Evolutionary conservation across 2,329 filamentous ascomycete species (phyloP).

Genomic region (Aspergillus costaricaensis): DNA sequence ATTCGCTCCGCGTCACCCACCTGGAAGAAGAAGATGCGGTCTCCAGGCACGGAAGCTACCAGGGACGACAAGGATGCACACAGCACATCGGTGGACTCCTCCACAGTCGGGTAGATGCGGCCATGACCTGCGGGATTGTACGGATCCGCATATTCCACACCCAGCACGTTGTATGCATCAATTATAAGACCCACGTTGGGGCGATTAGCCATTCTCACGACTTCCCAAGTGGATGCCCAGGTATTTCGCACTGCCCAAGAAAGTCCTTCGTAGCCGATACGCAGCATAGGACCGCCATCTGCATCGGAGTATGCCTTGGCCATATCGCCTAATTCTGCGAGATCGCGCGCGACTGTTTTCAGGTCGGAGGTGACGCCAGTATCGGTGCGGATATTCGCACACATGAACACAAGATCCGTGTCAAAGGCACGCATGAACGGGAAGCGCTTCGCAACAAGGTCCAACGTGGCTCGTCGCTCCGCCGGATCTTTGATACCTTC

Average conservation of each 20-base stretch:
- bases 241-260: conserved; percentile 38
- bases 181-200: conserved; percentile 36
- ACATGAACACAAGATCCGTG: conserved; percentile 40
- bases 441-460: conserved; percentile 35
- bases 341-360: conserved; percentile 32
- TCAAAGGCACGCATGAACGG: conserved; percentile 40
- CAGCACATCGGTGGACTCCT: conserved; percentile 31
- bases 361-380: conserved; percentile 34
- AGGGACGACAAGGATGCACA: conserved; percentile 28
- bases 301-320: conserved; percentile 28
- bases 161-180: conserved; percentile 37
- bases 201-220: conserved; percentile 34
- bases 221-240: conserved; percentile 38
- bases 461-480: conserved; percentile 27
- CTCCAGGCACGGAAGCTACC: conserved; percentile 30
- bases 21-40: conserved; percentile 39
- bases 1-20: conserved; percentile 34
- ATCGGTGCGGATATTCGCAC: conserved; percentile 35
- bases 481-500: conserved; percentile 33
- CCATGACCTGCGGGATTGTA: conserved; percentile 34
- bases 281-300: conserved; percentile 33
- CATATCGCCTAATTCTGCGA: conserved; percentile 37
- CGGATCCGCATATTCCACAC: conserved; percentile 37
- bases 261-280: conserved; percentile 36
- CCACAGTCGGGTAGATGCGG: conserved; percentile 27